These are phyloP conservation scores for Arachnopeziza araneosa DNA, from an alignment of 2,329 filamentous ascomycete species.

Conservation along the genomic window DNA sequence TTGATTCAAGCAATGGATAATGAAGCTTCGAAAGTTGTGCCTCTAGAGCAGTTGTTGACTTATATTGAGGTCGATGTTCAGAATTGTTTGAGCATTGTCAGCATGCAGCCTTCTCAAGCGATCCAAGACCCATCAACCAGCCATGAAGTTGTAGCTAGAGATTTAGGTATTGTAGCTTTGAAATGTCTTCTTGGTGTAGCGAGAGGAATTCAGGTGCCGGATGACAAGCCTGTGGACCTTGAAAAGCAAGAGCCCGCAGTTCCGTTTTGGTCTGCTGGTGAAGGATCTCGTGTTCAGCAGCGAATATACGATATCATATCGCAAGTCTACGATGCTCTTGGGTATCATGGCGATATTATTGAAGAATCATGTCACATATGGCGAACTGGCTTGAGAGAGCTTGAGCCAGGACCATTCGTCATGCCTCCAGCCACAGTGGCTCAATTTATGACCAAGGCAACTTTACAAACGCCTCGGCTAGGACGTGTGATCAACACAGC, in stretches of 20 bases:
- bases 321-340: slow-evolving; percentile 47
- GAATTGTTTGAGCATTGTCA: slow-evolving; percentile 24
- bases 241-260: slow-evolving; percentile 42
- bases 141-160: slow-evolving; percentile 25
- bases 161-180: slow-evolving; percentile 43
- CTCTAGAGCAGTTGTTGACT: slow-evolving; percentile 52
- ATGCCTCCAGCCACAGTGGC: slow-evolving; percentile 62
- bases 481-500: slow-evolving; percentile 34
- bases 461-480: slow-evolving; percentile 56
- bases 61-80: slow-evolving; percentile 60
- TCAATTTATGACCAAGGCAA: slow-evolving; percentile 57
- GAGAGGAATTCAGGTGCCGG: slow-evolving; percentile 63
- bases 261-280: slow-evolving; percentile 43
- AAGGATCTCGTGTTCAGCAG: slow-evolving; percentile 44
- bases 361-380: slow-evolving; percentile 68
- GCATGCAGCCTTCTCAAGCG: not conserved
- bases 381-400: slow-evolving; percentile 70
- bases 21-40: slow-evolving; percentile 46
- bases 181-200: slow-evolving; percentile 66
- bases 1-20: slow-evolving; percentile 67
- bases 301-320: slow-evolving; percentile 47
- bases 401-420: slow-evolving; percentile 69
- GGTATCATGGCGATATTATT: slow-evolving; percentile 58
- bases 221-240: slow-evolving; percentile 63
- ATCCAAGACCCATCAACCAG: slow-evolving; percentile 15